A percentile compares a stretch with the other conserved stretches of the same genome.
These are phyloP conservation scores for Coemansia sp. DNA, from an alignment of 192 early-diverging fungal species.

Conservation along the genomic window DNA sequence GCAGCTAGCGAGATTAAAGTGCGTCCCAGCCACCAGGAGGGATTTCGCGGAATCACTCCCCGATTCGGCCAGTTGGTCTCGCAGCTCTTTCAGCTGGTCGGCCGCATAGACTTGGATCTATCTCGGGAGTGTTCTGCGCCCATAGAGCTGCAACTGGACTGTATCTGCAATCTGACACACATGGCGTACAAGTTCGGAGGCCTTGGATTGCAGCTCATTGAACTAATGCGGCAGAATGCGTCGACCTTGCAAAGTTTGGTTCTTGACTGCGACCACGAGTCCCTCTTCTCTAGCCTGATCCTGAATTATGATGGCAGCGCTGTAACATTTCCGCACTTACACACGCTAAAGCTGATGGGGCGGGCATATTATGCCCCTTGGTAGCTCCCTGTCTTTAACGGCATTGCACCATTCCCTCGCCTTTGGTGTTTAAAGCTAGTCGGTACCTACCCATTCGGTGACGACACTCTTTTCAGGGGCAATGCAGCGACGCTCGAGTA, in stretches of 20 bases:
- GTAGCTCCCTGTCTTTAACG: background rate
- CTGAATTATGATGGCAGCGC: background rate
- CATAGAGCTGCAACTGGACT: too few relatives aligned
- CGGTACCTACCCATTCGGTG: background rate
- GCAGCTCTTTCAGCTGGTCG: conserved; percentile 3
- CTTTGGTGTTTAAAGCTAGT: background rate
- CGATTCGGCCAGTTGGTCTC: background rate
- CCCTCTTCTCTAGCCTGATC: background rate
- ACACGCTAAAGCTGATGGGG: background rate
- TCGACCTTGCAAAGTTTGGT: background rate
- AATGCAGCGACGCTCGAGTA: conserved; percentile 4
- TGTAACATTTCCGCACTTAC: background rate
- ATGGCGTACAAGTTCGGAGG: too few relatives aligned
- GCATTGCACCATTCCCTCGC: conserved; percentile 1
- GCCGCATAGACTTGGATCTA: too few relatives aligned
- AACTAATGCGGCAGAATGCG: background rate
- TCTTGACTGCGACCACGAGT: background rate
- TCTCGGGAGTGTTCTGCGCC: too few relatives aligned
- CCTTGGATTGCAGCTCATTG: too few relatives aligned
- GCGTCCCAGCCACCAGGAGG: background rate
- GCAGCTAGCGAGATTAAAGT: background rate
- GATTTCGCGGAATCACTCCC: too few relatives aligned
- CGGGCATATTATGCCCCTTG: background rate
- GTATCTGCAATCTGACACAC: too few relatives aligned
- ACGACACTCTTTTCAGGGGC: conserved; percentile 2